Base-by-base conservation (phyloP, 139 green algal genomes). In the Prasinococcaceae sp. region DNA sequence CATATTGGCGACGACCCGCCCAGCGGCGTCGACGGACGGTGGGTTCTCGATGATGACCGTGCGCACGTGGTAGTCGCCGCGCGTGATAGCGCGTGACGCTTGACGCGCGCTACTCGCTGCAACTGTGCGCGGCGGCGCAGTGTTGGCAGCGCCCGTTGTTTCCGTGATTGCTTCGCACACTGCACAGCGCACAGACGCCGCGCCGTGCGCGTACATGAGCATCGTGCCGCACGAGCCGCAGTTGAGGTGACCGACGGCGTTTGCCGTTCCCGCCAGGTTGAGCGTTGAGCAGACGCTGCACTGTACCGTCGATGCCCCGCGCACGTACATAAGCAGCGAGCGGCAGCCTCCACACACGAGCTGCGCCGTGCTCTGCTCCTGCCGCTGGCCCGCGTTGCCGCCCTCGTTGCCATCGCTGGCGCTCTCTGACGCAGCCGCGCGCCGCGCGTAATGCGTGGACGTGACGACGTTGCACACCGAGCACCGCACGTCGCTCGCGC, bases 131-230 rank as follows among this genome's bases (percentile, higher is more conserved):
- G 5, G 9, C 43, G 20, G 12, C 32, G 4, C 20, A 4, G 35
- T 16, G 48, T 40, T 48, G 46, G 28, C 16, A 20, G n/a, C 6
- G 48, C 17, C 25, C 48, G 5, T 50, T 28, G 48, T n/a, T 55
- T 17, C 9, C 1, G 87, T 96, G 0, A 96, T 83, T 20, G 53
- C 55, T 43, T 94, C 82, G 67, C 87, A 96, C 3, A 95, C 70
- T 3, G 79, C 76, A 58, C 87, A 96, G 62, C 94, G 93, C 22
- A 96, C 88, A 2, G 77, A 86, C 26, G 84, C 74, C 1, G 87
- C 87, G 2, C 84, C 86, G 10, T 77, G 63, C 0, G 84, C 79
- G 47, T 93, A 96, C 61, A 87, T 85, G 10, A 95, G 76, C 57
- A 73, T 94, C 36, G 93, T 79, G 24, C 68, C 70, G 61, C 87